Percentiles rank a stretch among this genome's conserved stretches.
Conservation (phyloP, 176 grass and related monocot species). For the Puccinellia tenuiflora region DNA sequence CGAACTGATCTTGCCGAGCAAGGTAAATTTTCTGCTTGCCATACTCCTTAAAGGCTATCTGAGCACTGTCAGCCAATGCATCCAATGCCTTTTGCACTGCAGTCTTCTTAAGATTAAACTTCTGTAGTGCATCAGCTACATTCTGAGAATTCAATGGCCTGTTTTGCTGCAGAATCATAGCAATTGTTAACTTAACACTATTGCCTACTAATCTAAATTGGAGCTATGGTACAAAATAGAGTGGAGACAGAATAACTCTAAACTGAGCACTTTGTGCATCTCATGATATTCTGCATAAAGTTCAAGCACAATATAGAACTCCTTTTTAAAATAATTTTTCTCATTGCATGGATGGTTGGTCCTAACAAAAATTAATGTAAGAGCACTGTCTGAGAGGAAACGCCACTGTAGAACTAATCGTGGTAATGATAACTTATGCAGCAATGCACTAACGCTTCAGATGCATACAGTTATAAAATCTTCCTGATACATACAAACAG, state of each 20-base stretch:
- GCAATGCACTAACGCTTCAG: neutral
- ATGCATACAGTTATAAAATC: neutral
- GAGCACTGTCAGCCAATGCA: constrained; percentile 67
- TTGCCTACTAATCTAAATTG: neutral
- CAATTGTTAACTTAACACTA: constrained; percentile 2
- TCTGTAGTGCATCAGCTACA: constrained; percentile 80
- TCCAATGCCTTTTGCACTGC: constrained; percentile 86
- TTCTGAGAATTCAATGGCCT: constrained; percentile 97
- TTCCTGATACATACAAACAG: neutral
- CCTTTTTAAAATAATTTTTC: constrained; percentile 7
- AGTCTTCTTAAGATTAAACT: constrained; percentile 95
- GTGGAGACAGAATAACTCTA: neutral
- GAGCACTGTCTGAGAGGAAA: neutral
- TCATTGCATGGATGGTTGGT: neutral
- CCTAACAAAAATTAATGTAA: constrained; percentile 3
- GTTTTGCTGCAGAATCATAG: constrained; percentile 71
- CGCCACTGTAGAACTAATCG: neutral
- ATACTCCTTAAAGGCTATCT: constrained; percentile 99
- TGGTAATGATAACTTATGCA: neutral
- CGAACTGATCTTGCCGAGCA: constrained; percentile 90
- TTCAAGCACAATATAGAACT: neutral
- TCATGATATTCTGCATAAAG: neutral
- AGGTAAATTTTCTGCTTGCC: constrained; percentile 97
- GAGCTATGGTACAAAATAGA: neutral
- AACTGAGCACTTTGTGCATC: neutral